phyloP scores from a whole-genome alignment of 176 grass and related monocot species.

The Eleusine coracana region DNA sequence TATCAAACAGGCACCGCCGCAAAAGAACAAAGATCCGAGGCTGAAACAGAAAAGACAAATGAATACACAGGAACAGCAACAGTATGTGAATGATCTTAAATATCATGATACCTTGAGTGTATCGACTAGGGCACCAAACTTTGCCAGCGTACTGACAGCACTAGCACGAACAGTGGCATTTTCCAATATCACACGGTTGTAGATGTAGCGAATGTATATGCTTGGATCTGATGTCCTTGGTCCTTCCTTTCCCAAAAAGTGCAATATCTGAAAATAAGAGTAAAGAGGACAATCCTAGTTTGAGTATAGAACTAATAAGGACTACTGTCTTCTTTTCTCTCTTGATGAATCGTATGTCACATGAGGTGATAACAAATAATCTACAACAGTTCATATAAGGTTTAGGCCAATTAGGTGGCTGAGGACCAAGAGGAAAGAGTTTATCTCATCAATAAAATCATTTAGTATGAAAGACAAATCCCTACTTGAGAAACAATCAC shows the following conservation, averaged over 20 bases:
- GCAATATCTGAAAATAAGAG: slow-evolving; percentile 68
- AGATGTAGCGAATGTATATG: slow-evolving; percentile 95
- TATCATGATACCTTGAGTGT: slow-evolving; percentile 65
- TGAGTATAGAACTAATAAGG: slow-evolving; percentile 5
- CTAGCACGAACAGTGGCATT: slow-evolving; percentile 95
- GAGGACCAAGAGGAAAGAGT: not conserved
- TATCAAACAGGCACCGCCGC: slow-evolving; percentile 93
- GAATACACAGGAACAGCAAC: slow-evolving; percentile 25
- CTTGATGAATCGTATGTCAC: not conserved
- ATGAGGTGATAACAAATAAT: slow-evolving; percentile 24
- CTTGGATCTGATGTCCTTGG: slow-evolving; percentile 96
- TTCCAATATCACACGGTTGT: slow-evolving; percentile 98
- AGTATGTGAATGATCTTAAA: slow-evolving; percentile 2
- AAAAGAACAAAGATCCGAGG: slow-evolving; percentile 97
- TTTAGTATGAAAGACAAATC: not conserved
- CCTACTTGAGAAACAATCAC: not conserved
- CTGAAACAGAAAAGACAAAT: slow-evolving; percentile 52
- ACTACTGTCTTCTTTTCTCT: not conserved
- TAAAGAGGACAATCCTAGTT: not conserved
- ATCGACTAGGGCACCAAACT: slow-evolving; percentile 96
- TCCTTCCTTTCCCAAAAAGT: slow-evolving; percentile 98
- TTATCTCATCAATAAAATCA: not conserved
- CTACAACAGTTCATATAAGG: slow-evolving; percentile 15
- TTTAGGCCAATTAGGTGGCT: not conserved
- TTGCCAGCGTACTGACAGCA: slow-evolving; percentile 98